A percentile compares a stretch with the other conserved stretches of the same genome.
These are phyloP conservation scores for Yarrowia sp. DNA, from an alignment of 805 yeast genomes.

Conservation along the genomic window DNA sequence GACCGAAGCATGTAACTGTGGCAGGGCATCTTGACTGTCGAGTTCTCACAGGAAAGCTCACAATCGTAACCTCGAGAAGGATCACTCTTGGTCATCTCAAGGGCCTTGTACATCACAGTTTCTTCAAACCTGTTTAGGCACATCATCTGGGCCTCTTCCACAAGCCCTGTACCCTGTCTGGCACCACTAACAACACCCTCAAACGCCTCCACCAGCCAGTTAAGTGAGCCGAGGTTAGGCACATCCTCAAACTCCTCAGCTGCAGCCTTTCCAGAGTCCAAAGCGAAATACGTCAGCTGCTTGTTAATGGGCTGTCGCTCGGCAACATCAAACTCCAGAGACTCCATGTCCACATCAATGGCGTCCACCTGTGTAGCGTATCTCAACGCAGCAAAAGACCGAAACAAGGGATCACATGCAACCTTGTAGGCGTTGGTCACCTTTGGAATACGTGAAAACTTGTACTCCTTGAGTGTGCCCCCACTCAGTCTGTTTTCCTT, in stretches of 20 bases:
- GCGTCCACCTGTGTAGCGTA: conserved; percentile 63
- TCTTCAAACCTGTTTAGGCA: not conserved
- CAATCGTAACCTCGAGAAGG: not conserved
- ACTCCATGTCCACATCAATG: conserved; percentile 48
- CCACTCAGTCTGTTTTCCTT: conserved; percentile 33
- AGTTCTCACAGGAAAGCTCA: not conserved
- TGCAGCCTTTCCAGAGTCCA: conserved; percentile 6
- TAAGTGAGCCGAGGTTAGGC: not conserved
- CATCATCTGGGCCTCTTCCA: conserved; percentile 1
- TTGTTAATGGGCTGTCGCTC: conserved; percentile 49
- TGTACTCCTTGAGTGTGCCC: conserved; percentile 43
- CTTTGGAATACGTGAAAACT: conserved; percentile 53
- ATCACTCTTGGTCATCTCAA: not conserved
- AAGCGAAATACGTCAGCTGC: conserved; percentile 20
- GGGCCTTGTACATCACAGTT: not conserved
- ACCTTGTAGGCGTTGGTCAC: conserved; percentile 63
- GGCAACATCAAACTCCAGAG: conserved; percentile 53
- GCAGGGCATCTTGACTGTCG: conserved; percentile 28
- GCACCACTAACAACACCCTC: not conserved
- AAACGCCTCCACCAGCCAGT: conserved; percentile 24
- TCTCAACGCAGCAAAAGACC: conserved; percentile 64
- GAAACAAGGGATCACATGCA: conserved; percentile 60
- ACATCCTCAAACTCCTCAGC: conserved; percentile 11
- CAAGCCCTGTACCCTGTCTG: conserved; percentile 33
- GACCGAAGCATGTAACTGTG: conserved; percentile 30